Evolutionary conservation across 1,139 yeast genomes (phyloP), one percentile per base, ranked within the genome.

Genomic region (Debaryomyces subglobosus): DNA sequence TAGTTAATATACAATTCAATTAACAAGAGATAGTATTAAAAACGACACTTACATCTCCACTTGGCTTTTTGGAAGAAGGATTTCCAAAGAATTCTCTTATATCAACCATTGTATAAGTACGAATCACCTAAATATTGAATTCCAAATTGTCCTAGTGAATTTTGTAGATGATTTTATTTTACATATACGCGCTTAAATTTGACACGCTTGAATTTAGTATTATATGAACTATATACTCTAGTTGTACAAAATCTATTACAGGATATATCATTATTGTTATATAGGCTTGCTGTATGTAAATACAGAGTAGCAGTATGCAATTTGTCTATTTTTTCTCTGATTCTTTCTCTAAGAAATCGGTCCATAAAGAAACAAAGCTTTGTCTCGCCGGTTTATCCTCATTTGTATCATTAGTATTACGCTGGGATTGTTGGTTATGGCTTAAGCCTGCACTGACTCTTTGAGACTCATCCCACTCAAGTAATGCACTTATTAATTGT

Each of bases 391-490:
- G 58, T 60, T 49, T 59, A 54, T 54, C 63, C 40, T 57, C 59
- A 44, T 53, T 67, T 32, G 60, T 60, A 36, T 60, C 55, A 41
- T 57, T 62, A 41, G 57, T 47, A 47, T 61, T 61, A 10, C 59
- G 44, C 44, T 62, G 65, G 9, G 62, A 50, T 37, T 62, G 60
- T 16, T 66, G 67, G 16, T 67, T 65, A 40, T 86, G 80, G 36
- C 83, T 67, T 49, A 92, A 72, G 0, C 98, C 98, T 1, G 97
- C 97, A 52, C 86, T 91, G 29, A 85, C 77, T 57, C 82, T 85
- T 62, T 90, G 86, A 38, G 82, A 84, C 43, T 89, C 95, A 63
- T 87, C 94, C 99, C 99, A 94, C 49, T 82, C 86, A 51, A 94
- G 72, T 58, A 87, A 85, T 51, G 89, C 89, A 24, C 96, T 80